These are phyloP conservation scores for Botrytis squamosa DNA, from an alignment of 2,329 filamentous ascomycete species.

Conservation along the genomic window DNA sequence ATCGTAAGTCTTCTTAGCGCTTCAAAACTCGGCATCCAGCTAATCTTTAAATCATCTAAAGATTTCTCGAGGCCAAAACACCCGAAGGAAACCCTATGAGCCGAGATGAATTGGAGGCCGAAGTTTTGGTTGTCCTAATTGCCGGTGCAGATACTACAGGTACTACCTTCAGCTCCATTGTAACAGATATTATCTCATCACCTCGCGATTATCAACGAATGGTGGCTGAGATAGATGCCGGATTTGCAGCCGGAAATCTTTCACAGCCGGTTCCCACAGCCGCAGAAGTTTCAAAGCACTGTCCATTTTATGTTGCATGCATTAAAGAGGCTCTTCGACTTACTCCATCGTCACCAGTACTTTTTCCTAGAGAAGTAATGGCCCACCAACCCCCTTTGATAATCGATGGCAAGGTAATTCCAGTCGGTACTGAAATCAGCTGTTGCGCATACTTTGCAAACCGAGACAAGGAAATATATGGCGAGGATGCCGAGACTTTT, in stretches of 20 bases:
- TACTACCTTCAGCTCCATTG: not conserved
- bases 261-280: not conserved
- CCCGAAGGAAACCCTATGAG: not conserved
- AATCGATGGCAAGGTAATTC: constrained; percentile 11
- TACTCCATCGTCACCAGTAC: constrained; percentile 7
- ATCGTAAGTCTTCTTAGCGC: not conserved
- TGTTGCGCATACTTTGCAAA: not conserved
- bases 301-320: constrained; percentile 13
- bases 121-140: constrained; percentile 13
- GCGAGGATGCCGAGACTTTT: constrained; percentile 13
- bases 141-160: constrained; percentile 17
- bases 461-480: constrained; percentile 11
- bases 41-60: not conserved
- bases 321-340: constrained; percentile 16
- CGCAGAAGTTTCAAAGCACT: not conserved
- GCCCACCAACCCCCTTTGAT: not conserved
- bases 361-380: constrained; percentile 14
- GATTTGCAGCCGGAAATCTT: not conserved
- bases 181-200: constrained; percentile 3
- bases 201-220: not conserved
- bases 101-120: constrained; percentile 1
- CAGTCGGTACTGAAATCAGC: constrained; percentile 1
- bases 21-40: too few species aligned
- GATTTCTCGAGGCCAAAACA: constrained; percentile 8
- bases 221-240: constrained; percentile 3